A percentile compares a stretch with the other conserved stretches of the same genome.
These are phyloP conservation scores for Thymus mandschuricus DNA, from an alignment of 257 asterid genomes.

Conservation along the genomic window DNA sequence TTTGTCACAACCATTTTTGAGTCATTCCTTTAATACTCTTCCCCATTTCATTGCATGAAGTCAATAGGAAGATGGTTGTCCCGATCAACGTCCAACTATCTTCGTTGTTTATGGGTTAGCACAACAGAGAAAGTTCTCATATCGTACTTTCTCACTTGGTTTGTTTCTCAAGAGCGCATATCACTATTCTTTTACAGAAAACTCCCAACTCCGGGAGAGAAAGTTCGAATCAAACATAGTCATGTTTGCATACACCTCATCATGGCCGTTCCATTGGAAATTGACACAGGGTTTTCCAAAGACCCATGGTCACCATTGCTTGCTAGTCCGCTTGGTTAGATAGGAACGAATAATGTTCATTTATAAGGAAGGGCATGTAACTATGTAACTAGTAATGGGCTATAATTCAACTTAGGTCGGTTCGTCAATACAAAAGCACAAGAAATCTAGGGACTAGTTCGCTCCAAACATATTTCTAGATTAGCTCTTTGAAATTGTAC, in stretches of 20 bases:
- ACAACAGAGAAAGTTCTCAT: not conserved
- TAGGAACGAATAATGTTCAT: not conserved
- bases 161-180: not conserved
- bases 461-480: not conserved
- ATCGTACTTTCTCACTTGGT: not conserved
- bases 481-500: not conserved
- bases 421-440: not conserved
- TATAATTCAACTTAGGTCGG: not conserved
- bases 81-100: too few relatives aligned
- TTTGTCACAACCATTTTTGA: too few relatives aligned
- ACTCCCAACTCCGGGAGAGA: not conserved
- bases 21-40: too few relatives aligned
- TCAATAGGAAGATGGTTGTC: too few relatives aligned
- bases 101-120: not conserved
- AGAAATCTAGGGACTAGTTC: not conserved
- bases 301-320: not conserved
- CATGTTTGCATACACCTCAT: not conserved
- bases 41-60: too few relatives aligned
- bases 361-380: not conserved
- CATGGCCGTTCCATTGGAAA: not conserved
- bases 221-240: not conserved
- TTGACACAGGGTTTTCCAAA: too few relatives aligned
- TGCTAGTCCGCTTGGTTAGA: slow-evolving; percentile 4
- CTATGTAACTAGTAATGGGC: not conserved
- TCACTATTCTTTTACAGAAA: not conserved